Conservation (phyloP, 129 eudicot species). For the Cynara cardunculus region DNA sequence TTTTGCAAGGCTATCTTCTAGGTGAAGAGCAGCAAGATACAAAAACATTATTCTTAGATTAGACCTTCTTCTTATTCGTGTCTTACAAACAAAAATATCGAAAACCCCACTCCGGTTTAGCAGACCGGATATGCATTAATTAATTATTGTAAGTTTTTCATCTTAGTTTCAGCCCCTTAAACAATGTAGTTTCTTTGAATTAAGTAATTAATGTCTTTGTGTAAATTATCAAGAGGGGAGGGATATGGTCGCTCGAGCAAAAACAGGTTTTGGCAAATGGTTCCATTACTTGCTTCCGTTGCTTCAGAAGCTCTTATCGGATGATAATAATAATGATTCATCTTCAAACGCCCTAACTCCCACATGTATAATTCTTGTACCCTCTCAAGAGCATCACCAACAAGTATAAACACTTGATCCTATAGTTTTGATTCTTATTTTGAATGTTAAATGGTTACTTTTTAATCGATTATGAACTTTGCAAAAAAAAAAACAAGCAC, state of each 20-base stretch:
- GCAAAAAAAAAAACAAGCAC: not conserved
- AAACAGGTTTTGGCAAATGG: slow-evolving; percentile 96
- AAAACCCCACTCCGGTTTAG: slow-evolving; percentile 84
- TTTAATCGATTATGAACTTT: not conserved
- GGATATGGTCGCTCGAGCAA: slow-evolving; percentile 93
- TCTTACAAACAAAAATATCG: slow-evolving; percentile 63
- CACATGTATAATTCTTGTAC: slow-evolving; percentile 61
- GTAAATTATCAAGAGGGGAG: slow-evolving; percentile 53
- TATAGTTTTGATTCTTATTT: not conserved
- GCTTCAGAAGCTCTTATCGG: slow-evolving; percentile 75
- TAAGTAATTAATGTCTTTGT: not conserved
- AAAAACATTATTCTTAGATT: too few relatives aligned
- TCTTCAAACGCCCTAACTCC: slow-evolving; percentile 51
- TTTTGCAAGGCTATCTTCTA: too few relatives aligned
- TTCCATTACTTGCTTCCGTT: slow-evolving; percentile 86
- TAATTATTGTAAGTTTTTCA: slow-evolving; percentile 50
- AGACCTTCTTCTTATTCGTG: slow-evolving; percentile 81
- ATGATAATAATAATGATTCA: slow-evolving; percentile 11
- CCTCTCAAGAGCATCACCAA: slow-evolving; percentile 78
- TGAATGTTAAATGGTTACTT: not conserved
- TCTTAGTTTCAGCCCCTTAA: not conserved
- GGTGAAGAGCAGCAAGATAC: too few relatives aligned
- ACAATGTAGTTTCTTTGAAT: not conserved
- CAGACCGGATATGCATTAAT: slow-evolving; percentile 65
- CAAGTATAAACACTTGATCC: slow-evolving; percentile 39